Percentiles rank a stretch among this genome's conserved stretches.
These are phyloP conservation scores for Mortierella sp. DNA, from an alignment of 371 early-diverging fungal species.

Conservation along the genomic window DNA sequence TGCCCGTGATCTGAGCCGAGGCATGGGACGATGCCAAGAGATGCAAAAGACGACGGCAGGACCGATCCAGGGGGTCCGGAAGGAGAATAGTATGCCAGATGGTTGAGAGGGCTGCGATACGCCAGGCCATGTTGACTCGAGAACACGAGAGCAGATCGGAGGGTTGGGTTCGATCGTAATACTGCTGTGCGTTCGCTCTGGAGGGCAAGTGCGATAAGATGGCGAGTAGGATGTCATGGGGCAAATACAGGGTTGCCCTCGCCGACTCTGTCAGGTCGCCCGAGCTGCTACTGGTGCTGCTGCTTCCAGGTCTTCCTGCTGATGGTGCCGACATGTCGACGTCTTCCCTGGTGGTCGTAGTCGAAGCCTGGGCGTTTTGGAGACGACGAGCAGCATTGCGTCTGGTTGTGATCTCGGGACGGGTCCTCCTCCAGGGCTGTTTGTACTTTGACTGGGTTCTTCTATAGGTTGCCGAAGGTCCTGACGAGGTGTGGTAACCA, in stretches of 20 bases:
- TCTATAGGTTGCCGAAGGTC: slow-evolving; percentile 14
- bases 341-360: background rate
- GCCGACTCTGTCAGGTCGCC: background rate
- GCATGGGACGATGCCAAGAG: slow-evolving; percentile 54
- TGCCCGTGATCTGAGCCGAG: slow-evolving; percentile 45
- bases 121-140: slow-evolving; percentile 56
- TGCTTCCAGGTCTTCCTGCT: background rate
- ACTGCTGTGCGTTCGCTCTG: slow-evolving; percentile 52
- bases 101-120: slow-evolving; percentile 47
- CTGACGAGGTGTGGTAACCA: background rate
- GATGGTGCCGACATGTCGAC: slow-evolving; percentile 3
- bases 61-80: slow-evolving; percentile 49
- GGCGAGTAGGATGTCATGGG: slow-evolving; percentile 50
- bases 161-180: slow-evolving; percentile 40
- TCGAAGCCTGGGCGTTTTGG: background rate
- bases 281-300: too few species aligned
- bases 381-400: slow-evolving; percentile 15
- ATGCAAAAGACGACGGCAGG: slow-evolving; percentile 45
- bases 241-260: slow-evolving; percentile 25
- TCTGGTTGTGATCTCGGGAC: slow-evolving; percentile 24
- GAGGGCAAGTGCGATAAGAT: slow-evolving; percentile 47
- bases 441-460: slow-evolving; percentile 35
- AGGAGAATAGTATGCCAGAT: slow-evolving; percentile 54
- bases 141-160: slow-evolving; percentile 53
- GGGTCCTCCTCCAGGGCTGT: slow-evolving; percentile 51